Conservation (phyloP, 768 basidiomycete genomes). For the Agaricus subrufescens region DNA sequence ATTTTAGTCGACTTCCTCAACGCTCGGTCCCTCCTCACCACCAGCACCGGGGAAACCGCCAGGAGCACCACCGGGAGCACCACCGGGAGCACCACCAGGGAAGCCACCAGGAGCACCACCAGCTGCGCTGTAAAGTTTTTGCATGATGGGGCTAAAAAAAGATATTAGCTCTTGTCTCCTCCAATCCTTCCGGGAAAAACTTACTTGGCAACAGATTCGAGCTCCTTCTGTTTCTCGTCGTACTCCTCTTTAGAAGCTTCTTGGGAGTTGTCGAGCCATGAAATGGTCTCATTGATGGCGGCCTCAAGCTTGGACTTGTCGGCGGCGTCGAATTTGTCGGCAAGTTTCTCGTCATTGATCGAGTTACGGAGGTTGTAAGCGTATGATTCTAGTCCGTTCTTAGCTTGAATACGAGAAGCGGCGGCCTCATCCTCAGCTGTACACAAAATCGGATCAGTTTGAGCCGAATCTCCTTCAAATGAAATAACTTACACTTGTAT, state of each 20-base stretch:
- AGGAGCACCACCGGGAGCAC: slow-evolving; percentile 46
- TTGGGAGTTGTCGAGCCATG: slow-evolving; percentile 82
- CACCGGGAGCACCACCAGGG: slow-evolving; percentile 58
- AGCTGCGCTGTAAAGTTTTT: slow-evolving; percentile 71
- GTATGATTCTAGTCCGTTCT: slow-evolving; percentile 94
- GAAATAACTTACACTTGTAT: slow-evolving; percentile 63
- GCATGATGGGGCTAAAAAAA: slow-evolving; percentile 47
- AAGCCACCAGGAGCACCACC: slow-evolving; percentile 62
- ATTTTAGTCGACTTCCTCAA: slow-evolving; percentile 84
- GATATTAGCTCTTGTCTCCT: slow-evolving; percentile 4
- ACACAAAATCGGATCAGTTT: slow-evolving; percentile 7
- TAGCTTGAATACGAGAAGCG: slow-evolving; percentile 74
- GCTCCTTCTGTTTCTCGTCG: slow-evolving; percentile 88
- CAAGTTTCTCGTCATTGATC: slow-evolving; percentile 77
- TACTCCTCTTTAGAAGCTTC: slow-evolving; percentile 95
- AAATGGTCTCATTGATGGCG: slow-evolving; percentile 78
- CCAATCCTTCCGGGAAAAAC: slow-evolving; percentile 2
- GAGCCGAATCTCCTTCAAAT: neutral
- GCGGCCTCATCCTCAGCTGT: slow-evolving; percentile 84
- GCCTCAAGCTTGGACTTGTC: slow-evolving; percentile 84
- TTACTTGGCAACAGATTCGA: slow-evolving; percentile 75
- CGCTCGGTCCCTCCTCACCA: slow-evolving; percentile 80
- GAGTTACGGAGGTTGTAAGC: slow-evolving; percentile 94
- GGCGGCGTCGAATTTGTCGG: slow-evolving; percentile 79
- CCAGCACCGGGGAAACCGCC: slow-evolving; percentile 58